These are phyloP conservation scores for Salix udensis DNA, from an alignment of 345 rosid genomes.

Conservation along the genomic window DNA sequence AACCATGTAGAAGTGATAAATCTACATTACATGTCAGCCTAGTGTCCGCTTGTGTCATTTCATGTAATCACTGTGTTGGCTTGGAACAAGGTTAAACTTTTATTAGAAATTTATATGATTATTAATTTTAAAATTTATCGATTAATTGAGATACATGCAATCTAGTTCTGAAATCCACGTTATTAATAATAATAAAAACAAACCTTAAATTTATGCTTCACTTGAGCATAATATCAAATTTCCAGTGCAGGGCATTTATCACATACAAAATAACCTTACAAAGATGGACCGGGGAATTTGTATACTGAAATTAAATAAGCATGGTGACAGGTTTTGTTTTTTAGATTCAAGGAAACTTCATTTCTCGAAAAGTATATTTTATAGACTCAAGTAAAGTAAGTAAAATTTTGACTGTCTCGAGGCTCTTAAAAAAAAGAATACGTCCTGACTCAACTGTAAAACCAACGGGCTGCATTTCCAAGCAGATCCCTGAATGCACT, in stretches of 20 bases:
- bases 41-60: not conserved
- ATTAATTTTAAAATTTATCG: accelerated
- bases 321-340: not conserved
- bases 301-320: not conserved
- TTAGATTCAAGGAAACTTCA: accelerated
- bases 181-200: too few species aligned
- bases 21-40: not conserved
- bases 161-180: accelerated
- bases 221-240: not conserved
- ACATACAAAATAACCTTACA: not conserved
- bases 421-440: too few species aligned
- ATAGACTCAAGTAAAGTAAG: too few species aligned
- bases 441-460: not conserved
- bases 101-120: accelerated
- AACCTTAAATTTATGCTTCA: not conserved
- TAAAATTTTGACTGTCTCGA: too few species aligned
- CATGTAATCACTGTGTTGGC: too few species aligned
- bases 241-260: not conserved
- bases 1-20: not conserved
- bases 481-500: not conserved
- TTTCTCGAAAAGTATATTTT: accelerated
- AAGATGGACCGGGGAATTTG: not conserved
- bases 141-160: accelerated
- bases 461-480: not conserved
- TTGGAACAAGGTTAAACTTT: too few species aligned